A percentile compares a stretch with the other conserved stretches of the same genome.
These are phyloP conservation scores for Sporothrix globosa DNA, from an alignment of 2,329 filamentous ascomycete genomes.

Conservation along the genomic window DNA sequence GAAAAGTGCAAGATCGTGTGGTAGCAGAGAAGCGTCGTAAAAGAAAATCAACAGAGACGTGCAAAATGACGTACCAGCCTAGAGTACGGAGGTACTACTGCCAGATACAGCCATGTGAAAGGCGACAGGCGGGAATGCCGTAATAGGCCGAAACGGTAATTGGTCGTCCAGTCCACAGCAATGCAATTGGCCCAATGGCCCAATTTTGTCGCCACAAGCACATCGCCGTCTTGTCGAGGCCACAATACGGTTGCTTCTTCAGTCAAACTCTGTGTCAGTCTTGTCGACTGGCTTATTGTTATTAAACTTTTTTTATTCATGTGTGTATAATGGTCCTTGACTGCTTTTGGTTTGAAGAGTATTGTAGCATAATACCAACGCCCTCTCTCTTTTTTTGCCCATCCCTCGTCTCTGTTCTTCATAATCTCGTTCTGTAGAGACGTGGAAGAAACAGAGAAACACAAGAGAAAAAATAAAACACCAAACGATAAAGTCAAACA, in stretches of 20 bases:
- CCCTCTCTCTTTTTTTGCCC: constrained; percentile 30
- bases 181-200: constrained; percentile 1
- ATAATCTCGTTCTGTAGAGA: background rate
- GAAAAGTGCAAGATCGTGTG: background rate
- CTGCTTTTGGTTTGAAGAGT: constrained; percentile 32
- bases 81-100: background rate
- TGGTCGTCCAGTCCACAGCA: background rate
- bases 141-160: background rate
- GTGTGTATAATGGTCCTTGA: constrained; percentile 32
- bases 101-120: constrained; percentile 7
- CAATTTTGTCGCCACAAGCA: background rate
- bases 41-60: background rate
- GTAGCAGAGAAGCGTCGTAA: background rate
- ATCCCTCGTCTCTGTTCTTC: constrained; percentile 19
- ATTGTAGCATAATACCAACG: constrained; percentile 35
- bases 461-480: constrained; percentile 30
- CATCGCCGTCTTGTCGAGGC: background rate
- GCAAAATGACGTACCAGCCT: constrained; percentile 13
- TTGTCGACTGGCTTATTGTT: background rate
- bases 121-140: background rate
- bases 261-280: too few relatives aligned
- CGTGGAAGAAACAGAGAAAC: constrained; percentile 14
- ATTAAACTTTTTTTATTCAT: constrained; percentile 27
- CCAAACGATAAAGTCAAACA: constrained; percentile 32
- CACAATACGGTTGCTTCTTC: background rate